Evolutionary conservation across 208 protist genomes (phyloP).

Genomic region (Naegleria gruberi): DNA sequence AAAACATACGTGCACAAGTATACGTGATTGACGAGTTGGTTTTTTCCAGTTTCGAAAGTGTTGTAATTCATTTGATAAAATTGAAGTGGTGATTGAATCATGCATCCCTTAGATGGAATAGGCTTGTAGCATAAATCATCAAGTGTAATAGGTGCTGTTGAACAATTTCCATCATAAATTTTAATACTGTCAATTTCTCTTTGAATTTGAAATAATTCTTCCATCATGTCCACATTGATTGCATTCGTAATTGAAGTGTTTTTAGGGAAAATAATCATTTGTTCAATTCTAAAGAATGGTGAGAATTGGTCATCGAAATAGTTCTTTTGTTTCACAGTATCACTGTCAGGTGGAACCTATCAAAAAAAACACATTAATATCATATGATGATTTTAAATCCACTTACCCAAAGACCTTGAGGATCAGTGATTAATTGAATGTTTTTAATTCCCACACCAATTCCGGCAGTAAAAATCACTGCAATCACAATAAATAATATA

Average conservation of each 20-base stretch:
- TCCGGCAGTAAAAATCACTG: neutral
- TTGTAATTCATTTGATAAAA: conserved; percentile 28
- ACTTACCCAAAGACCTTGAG: conserved; percentile 24
- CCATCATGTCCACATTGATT: conserved; percentile 21
- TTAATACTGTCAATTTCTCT: conserved; percentile 20
- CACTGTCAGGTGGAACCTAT: neutral
- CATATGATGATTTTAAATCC: neutral
- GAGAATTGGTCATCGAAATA: conserved; percentile 33
- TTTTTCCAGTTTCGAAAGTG: neutral
- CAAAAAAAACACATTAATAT: neutral
- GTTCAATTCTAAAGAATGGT: conserved; percentile 34
- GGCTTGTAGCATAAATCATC: conserved; percentile 29
- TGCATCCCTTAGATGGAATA: conserved; percentile 25
- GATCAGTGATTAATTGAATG: neutral
- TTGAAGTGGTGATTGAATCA: conserved; percentile 18
- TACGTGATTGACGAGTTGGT: neutral
- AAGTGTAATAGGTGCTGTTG: neutral
- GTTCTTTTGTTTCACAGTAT: conserved; percentile 31
- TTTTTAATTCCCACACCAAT: conserved; percentile 15
- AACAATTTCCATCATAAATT: neutral
- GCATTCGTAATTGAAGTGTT: neutral
- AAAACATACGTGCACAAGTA: conserved; percentile 19
- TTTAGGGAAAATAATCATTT: conserved; percentile 28
- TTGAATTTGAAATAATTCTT: conserved; percentile 23
- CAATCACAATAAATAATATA: neutral